Conservation (phyloP, 768 basidiomycete genomes). For the Tubosaeta brunneosetosa region DNA sequence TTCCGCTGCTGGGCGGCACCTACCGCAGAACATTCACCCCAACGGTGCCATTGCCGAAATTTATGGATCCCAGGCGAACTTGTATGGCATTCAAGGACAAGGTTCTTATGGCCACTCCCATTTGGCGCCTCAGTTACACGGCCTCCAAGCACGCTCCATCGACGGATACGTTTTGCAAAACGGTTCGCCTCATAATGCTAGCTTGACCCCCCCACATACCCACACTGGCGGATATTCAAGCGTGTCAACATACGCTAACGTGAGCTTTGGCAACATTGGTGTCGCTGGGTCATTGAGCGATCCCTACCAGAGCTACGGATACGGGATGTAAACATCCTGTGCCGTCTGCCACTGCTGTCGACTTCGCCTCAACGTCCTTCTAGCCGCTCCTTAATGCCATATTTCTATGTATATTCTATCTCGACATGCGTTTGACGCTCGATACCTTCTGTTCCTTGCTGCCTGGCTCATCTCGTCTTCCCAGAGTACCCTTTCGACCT, state of each 20-base stretch:
- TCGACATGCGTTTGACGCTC: constrained; percentile 29
- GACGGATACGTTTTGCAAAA: constrained; percentile 80
- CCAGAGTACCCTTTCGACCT: constrained; percentile 30
- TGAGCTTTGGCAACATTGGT: constrained; percentile 46
- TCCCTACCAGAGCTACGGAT: constrained; percentile 76
- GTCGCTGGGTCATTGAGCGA: constrained; percentile 57
- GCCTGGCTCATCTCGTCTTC: constrained; percentile 37
- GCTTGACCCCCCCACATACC: constrained; percentile 53
- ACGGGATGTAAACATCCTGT: constrained; percentile 61
- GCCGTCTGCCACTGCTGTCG: constrained; percentile 23
- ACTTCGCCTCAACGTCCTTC: constrained; percentile 9
- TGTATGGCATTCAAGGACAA: constrained; percentile 59
- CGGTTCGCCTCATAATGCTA: constrained; percentile 61
- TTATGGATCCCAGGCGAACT: constrained; percentile 55
- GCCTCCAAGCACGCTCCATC: constrained; percentile 65
- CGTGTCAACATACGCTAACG: constrained; percentile 49
- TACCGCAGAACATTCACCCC: constrained; percentile 49
- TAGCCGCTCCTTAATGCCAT: constrained; percentile 29
- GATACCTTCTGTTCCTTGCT: constrained; percentile 32
- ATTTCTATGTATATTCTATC: constrained; percentile 38
- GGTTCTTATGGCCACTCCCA: constrained; percentile 57
- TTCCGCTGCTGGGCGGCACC: constrained; percentile 49
- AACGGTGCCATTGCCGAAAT: constrained; percentile 57
- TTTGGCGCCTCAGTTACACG: constrained; percentile 49
- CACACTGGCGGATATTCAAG: constrained; percentile 55